These are phyloP conservation scores for Colletotrichum truncatum DNA, from an alignment of 2,329 filamentous ascomycete genomes.

Conservation along the genomic window DNA sequence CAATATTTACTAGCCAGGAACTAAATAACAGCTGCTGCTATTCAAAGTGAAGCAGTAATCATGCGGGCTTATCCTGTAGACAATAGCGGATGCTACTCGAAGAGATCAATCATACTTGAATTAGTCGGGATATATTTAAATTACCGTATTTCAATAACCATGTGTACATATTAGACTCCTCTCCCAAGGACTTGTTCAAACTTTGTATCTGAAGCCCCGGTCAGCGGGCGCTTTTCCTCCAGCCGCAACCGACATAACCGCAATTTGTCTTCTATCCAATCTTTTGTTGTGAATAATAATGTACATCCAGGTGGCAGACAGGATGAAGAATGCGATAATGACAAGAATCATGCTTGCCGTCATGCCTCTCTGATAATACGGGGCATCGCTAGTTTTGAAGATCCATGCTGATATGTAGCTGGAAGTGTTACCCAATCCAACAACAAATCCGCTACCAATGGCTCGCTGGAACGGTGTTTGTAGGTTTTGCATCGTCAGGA, in stretches of 20 bases:
- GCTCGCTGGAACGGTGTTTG: constrained; percentile 32
- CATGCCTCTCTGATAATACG: constrained; percentile 30
- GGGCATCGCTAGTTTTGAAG: constrained; percentile 31
- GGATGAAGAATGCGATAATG: constrained; percentile 2
- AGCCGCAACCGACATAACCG: background rate
- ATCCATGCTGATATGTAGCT: constrained; percentile 33
- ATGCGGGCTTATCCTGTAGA: too few species aligned
- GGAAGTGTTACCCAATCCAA: constrained; percentile 48
- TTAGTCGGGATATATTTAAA: background rate
- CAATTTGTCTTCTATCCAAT: background rate
- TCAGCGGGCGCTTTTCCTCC: background rate
- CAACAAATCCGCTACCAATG: constrained; percentile 43
- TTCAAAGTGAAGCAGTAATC: too few species aligned
- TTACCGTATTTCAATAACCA: background rate
- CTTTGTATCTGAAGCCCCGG: background rate
- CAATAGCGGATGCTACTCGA: too few species aligned
- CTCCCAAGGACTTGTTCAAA: background rate
- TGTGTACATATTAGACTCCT: background rate
- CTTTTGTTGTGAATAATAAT: constrained; percentile 17
- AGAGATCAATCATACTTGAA: too few species aligned
- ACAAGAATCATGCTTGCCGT: constrained; percentile 25
- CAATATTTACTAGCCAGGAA: too few species aligned
- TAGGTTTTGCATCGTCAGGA: constrained; percentile 28
- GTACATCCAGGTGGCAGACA: constrained; percentile 19
- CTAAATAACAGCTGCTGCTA: too few species aligned